These are phyloP conservation scores for Kwoniella shandongensis DNA, from an alignment of 768 basidiomycete species.

Conservation along the genomic window DNA sequence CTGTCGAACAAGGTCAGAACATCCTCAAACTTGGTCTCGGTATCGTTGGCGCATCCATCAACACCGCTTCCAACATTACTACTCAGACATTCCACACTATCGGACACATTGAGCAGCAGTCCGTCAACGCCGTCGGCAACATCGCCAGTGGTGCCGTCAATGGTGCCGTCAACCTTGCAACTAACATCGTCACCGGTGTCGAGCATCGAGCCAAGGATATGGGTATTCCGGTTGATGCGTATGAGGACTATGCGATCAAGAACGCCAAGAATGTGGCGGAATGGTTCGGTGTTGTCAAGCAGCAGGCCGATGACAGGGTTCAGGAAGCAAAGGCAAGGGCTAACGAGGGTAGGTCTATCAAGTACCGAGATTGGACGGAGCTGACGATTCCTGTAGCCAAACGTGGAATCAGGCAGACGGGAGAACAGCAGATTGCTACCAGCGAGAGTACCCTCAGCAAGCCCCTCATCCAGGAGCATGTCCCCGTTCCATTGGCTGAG, in stretches of 20 bases:
- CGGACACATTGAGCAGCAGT: slow-evolving; percentile 12
- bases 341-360: slow-evolving; percentile 9
- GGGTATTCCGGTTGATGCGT: slow-evolving; percentile 35
- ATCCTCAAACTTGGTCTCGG: slow-evolving; percentile 13
- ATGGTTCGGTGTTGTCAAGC: slow-evolving; percentile 22
- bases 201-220: slow-evolving; percentile 31
- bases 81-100: slow-evolving; percentile 4
- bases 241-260: slow-evolving; percentile 17
- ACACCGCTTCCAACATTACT: slow-evolving; percentile 8
- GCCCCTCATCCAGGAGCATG: no score
- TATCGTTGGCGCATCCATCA: background rate
- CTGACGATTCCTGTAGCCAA: background rate
- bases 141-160: slow-evolving; percentile 13
- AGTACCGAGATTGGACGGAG: background rate
- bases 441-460: no score
- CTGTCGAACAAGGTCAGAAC: slow-evolving; percentile 12
- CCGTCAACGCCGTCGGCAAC: slow-evolving; percentile 2
- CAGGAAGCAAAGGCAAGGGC: background rate
- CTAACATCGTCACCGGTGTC: slow-evolving; percentile 20
- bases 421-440: no score
- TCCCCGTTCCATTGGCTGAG: no score
- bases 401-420: no score
- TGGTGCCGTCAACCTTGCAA: slow-evolving; percentile 14
- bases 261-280: slow-evolving; percentile 4
- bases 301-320: slow-evolving; percentile 13